These are phyloP conservation scores for Mortierella sp. DNA, from an alignment of 371 early-diverging fungal species.

Conservation along the genomic window DNA sequence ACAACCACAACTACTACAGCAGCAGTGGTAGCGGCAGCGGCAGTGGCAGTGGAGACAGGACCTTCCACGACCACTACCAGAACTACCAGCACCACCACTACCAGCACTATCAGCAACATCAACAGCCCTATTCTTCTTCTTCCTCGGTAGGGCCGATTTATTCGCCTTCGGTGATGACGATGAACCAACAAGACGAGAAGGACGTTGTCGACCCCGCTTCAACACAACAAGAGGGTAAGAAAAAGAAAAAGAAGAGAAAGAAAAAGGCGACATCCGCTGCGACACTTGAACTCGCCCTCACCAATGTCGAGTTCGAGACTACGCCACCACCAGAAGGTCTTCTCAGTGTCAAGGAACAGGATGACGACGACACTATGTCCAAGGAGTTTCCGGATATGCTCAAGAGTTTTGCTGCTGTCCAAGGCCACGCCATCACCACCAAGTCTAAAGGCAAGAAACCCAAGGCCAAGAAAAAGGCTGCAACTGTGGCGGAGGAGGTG, in stretches of 20 bases:
- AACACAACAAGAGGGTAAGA: neutral
- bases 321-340: neutral
- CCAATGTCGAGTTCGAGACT: neutral
- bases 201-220: neutral
- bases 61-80: neutral
- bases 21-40: neutral
- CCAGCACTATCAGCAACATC: neutral
- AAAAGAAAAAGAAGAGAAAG: constrained; percentile 1
- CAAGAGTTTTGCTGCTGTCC: constrained; percentile 12
- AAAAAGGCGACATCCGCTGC: neutral
- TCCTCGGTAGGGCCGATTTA: neutral
- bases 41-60: neutral
- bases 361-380: neutral
- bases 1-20: neutral
- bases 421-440: constrained; percentile 10
- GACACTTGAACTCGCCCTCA: neutral
- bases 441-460: constrained; percentile 13
- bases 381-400: constrained; percentile 13
- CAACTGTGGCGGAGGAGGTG: neutral
- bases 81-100: neutral
- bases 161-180: neutral
- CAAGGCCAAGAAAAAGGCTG: constrained; percentile 19
- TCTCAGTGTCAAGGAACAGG: neutral
- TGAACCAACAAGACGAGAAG: neutral
- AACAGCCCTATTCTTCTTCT: neutral